phyloP scores from a whole-genome alignment of 2,329 filamentous ascomycete genomes.

The Colletotrichum eleusines region DNA sequence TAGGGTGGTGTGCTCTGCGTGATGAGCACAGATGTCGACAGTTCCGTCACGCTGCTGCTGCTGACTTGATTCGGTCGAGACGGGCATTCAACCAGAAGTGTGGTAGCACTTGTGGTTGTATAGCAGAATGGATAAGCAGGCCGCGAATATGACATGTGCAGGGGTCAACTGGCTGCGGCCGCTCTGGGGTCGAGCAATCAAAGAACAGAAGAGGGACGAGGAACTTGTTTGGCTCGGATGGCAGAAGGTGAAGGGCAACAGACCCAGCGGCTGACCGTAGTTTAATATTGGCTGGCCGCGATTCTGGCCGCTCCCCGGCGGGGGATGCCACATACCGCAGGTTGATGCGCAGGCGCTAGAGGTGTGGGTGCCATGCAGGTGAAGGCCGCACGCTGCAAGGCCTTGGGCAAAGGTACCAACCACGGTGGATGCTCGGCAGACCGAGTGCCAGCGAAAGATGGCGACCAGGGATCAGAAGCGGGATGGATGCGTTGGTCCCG shows the following conservation, averaged over 20 bases:
- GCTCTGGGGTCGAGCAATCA: constrained; percentile 42
- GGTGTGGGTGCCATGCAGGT: constrained; percentile 43
- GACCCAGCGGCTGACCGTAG: constrained; percentile 59
- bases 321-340: constrained; percentile 51
- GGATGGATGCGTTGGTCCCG: constrained; percentile 44
- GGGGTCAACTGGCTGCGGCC: constrained; percentile 40
- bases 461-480: constrained; percentile 33
- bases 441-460: constrained; percentile 30
- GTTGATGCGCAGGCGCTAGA: constrained; percentile 47
- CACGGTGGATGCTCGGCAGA: constrained; percentile 36
- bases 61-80: constrained; percentile 33
- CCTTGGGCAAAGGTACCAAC: constrained; percentile 22
- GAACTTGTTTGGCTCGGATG: constrained; percentile 36
- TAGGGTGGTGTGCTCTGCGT: constrained; percentile 22
- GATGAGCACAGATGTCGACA: constrained; percentile 21
- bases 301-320: constrained; percentile 54
- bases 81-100: constrained; percentile 14
- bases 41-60: constrained; percentile 35
- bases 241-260: constrained; percentile 45
- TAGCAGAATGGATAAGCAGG: constrained; percentile 43
- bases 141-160: constrained; percentile 49
- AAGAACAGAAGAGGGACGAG: constrained; percentile 43
- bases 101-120: constrained; percentile 25
- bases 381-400: constrained; percentile 38
- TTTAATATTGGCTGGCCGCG: constrained; percentile 66